Conservation (phyloP, 352 stramenopile genomes). For the Globisporangium nodosum region DNA sequence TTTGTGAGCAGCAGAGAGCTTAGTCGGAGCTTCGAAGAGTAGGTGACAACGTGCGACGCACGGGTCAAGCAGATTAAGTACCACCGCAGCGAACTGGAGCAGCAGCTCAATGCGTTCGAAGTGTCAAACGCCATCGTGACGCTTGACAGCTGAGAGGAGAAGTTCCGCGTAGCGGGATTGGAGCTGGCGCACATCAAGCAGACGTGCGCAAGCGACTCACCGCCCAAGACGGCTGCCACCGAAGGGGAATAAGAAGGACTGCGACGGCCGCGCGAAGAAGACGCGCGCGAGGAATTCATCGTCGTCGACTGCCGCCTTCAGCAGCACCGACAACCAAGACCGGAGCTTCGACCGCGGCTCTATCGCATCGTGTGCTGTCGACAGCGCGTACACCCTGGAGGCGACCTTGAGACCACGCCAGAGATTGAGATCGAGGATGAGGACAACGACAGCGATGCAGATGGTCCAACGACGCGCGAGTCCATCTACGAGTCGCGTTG, state of each 20-base stretch:
- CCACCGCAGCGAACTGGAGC: conserved; percentile 61
- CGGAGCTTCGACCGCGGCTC: too few relatives aligned
- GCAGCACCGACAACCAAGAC: too few relatives aligned
- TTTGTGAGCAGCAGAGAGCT: conserved; percentile 72
- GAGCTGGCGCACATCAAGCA: conserved; percentile 59
- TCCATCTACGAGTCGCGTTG: conserved; percentile 58
- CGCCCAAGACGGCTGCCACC: too few relatives aligned
- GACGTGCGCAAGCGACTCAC: conserved; percentile 32
- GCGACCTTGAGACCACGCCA: not conserved
- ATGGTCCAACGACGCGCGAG: conserved; percentile 45
- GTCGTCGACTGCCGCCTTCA: too few relatives aligned
- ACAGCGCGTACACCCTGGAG: not conserved
- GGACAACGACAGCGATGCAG: conserved; percentile 28
- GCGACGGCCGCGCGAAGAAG: too few relatives aligned
- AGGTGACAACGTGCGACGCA: conserved; percentile 72
- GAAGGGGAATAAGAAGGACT: too few relatives aligned
- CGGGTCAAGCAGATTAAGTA: conserved; percentile 78
- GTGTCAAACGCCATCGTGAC: conserved; percentile 40
- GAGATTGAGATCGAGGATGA: conserved; percentile 18
- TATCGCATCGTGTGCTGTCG: too few relatives aligned
- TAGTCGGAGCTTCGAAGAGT: conserved; percentile 75
- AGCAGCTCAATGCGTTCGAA: conserved; percentile 61
- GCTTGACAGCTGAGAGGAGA: conserved; percentile 68
- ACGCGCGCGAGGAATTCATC: too few relatives aligned
- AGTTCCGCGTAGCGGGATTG: conserved; percentile 60